Evolutionary conservation across 331 rosid genomes (phyloP).

Genomic region (Quercus tomentella): DNA sequence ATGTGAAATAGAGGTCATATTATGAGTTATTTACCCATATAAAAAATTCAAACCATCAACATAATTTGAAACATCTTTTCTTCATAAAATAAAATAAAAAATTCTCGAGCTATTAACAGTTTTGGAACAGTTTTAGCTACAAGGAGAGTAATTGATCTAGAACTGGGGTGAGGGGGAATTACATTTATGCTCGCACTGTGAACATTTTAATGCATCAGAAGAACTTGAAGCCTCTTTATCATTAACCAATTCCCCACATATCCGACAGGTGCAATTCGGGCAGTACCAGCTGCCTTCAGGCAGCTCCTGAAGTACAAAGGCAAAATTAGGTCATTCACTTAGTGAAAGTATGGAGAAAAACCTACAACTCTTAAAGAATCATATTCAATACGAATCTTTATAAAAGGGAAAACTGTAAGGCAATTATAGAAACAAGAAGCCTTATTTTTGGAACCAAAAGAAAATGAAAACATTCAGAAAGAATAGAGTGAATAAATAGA

Average conservation of each 20-base stretch:
- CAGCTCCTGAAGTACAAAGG: conserved; percentile 65
- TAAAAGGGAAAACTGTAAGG: not conserved
- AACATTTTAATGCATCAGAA: conserved; percentile 66
- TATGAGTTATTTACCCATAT: not conserved
- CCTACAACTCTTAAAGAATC: not conserved
- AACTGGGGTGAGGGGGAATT: conserved; percentile 21
- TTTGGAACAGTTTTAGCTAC: conserved; percentile 14
- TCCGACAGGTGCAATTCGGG: conserved; percentile 78
- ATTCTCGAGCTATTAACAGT: conserved; percentile 1
- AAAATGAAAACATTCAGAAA: too few relatives aligned
- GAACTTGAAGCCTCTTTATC: conserved; percentile 57
- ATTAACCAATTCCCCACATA: conserved; percentile 72
- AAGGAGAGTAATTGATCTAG: conserved; percentile 8
- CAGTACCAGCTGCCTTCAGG: conserved; percentile 99
- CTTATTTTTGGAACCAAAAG: not conserved
- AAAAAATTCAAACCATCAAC: not conserved
- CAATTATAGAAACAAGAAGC: not conserved
- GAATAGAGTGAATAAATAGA: conserved; percentile 7
- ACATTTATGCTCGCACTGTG: conserved; percentile 94
- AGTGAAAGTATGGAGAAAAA: conserved; percentile 14
- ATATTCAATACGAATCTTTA: not conserved
- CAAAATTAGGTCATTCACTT: conserved; percentile 20
- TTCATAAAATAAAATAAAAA: not conserved
- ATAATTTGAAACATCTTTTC: not conserved
- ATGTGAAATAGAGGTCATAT: not conserved